Conservation (phyloP, 441 rosid genomes). For the Eugenia klotzschiana region DNA sequence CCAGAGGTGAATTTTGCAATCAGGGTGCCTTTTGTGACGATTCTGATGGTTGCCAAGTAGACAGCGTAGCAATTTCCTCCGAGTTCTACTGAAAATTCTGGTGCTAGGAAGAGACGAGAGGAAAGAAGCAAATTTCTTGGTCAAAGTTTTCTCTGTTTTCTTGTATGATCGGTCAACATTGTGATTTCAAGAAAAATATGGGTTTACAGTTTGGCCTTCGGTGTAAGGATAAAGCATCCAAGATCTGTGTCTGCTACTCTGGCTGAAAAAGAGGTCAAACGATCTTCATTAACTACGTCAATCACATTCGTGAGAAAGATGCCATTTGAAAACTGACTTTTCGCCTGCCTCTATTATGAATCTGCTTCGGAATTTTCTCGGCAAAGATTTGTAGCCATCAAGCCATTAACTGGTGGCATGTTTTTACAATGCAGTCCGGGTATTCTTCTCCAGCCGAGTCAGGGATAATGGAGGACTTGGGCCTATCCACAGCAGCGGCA, state of each 20-base stretch:
- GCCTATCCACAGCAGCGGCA: conserved; percentile 35
- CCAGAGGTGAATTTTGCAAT: background rate
- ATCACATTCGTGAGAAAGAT: background rate
- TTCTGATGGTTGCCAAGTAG: background rate
- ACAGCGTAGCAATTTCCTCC: background rate
- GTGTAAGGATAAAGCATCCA: background rate
- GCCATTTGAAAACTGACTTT: background rate
- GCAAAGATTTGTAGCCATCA: background rate
- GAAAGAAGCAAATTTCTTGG: background rate
- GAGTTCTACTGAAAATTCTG: background rate
- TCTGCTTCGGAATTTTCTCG: background rate
- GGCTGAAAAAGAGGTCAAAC: background rate
- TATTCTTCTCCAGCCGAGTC: conserved; percentile 60
- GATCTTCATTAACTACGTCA: background rate
- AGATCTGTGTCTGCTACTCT: background rate
- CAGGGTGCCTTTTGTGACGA: background rate
- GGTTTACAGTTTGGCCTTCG: background rate
- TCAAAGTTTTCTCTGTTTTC: background rate
- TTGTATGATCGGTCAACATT: background rate
- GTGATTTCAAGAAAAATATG: background rate
- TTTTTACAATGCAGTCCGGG: conserved; percentile 16
- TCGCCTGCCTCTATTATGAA: background rate
- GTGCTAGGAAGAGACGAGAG: background rate
- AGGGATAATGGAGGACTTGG: conserved; percentile 39
- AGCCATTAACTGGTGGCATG: background rate